Conservation (phyloP, 1,284 basidiomycete species). For the Uromyces viciae-fabae region DNA sequence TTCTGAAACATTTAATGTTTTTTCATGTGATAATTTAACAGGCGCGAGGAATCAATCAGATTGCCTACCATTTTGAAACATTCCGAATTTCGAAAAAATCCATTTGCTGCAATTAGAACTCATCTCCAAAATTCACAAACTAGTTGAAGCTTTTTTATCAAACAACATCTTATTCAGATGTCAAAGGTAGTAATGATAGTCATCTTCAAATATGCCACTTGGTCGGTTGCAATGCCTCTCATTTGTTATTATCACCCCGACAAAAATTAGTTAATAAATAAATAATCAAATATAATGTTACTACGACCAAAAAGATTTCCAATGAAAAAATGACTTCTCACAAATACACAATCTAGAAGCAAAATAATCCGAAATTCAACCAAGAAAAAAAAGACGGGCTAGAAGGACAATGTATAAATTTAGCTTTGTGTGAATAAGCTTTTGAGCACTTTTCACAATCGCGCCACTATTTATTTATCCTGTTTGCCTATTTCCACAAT, state of each 20-base stretch:
- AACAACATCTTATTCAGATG: too few relatives aligned
- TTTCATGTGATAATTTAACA: not conserved
- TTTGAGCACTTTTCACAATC: too few relatives aligned
- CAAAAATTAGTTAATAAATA: too few relatives aligned
- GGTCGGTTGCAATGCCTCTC: too few relatives aligned
- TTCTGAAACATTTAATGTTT: not conserved
- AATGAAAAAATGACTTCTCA: not conserved
- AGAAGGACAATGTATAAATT: not conserved
- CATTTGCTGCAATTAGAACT: constrained; percentile 32
- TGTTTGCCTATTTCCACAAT: too few relatives aligned
- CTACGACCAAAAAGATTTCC: not conserved
- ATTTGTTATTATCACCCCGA: too few relatives aligned
- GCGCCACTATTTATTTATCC: too few relatives aligned
- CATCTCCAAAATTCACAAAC: constrained; percentile 25
- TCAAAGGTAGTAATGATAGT: too few relatives aligned
- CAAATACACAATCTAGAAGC: not conserved
- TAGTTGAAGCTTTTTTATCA: too few relatives aligned
- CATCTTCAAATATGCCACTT: too few relatives aligned
- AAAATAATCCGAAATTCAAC: not conserved
- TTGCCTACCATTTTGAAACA: constrained; percentile 23
- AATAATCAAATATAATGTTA: not conserved
- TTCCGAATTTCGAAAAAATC: constrained; percentile 28
- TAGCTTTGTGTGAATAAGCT: too few relatives aligned
- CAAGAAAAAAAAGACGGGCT: not conserved
- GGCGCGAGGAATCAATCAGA: constrained; percentile 1